Evolutionary conservation across 768 basidiomycete species (phyloP).

Genomic region (Boletellus ananas): DNA sequence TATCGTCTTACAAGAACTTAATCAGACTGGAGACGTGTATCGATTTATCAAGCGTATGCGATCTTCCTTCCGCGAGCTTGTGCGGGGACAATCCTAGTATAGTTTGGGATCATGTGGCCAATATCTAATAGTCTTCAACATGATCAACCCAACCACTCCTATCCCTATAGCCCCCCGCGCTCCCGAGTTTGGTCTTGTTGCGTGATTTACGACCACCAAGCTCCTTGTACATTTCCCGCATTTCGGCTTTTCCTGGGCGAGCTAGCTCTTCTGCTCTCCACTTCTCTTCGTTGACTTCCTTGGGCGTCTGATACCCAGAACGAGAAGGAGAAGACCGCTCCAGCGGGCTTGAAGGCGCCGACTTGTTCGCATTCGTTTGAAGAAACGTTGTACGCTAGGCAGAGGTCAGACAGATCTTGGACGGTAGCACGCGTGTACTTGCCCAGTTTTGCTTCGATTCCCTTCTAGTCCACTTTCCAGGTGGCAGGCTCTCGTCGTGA

Average conservation of each 20-base stretch:
- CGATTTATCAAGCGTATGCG: conserved; percentile 67
- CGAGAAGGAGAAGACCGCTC: conserved; percentile 48
- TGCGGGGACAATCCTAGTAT: conserved; percentile 6
- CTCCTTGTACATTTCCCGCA: conserved; percentile 90
- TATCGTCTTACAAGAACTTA: conserved; percentile 66
- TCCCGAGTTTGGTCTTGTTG: conserved; percentile 71
- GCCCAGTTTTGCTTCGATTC: conserved; percentile 96
- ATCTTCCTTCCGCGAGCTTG: conserved; percentile 42
- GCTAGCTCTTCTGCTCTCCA: conserved; percentile 57
- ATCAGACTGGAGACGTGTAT: conserved; percentile 65
- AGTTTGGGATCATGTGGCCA: not conserved
- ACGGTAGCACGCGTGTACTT: conserved; percentile 8
- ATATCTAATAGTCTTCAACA: conserved; percentile 23
- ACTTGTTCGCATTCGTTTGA: conserved; percentile 38
- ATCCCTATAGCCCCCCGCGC: conserved; percentile 59
- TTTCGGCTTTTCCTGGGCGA: conserved; percentile 72
- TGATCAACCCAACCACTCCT: conserved; percentile 70
- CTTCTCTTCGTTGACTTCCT: conserved; percentile 72
- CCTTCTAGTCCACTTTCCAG: conserved; percentile 87
- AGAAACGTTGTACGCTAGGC: conserved; percentile 49
- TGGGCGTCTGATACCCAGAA: conserved; percentile 73
- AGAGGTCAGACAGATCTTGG: conserved; percentile 1
- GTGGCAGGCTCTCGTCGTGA: conserved; percentile 70
- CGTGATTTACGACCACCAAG: conserved; percentile 80
- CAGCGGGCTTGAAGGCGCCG: conserved; percentile 40